A percentile compares a stretch with the other conserved stretches of the same genome.
Conservation (phyloP, 495 filamentous ascomycete species). For the Penicillium odoratum region DNA sequence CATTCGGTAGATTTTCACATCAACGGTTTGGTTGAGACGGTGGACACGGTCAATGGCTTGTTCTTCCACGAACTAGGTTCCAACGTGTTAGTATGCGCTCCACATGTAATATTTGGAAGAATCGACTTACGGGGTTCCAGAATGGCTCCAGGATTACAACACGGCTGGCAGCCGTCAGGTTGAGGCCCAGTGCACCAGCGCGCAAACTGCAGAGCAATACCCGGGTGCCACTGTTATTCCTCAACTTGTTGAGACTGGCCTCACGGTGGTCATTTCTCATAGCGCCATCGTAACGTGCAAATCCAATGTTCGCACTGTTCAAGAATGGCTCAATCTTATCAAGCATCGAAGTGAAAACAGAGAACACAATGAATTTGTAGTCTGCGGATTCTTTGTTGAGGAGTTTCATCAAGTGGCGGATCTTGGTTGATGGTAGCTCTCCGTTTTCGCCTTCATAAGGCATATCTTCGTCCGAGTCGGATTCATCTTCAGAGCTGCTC, state of each 20-base stretch:
- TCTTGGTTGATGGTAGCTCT: constrained; percentile 80
- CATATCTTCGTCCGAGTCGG: constrained; percentile 32
- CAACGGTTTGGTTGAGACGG: constrained; percentile 88
- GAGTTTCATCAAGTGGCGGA: constrained; percentile 77
- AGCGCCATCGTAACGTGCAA: constrained; percentile 88
- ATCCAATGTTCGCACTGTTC: constrained; percentile 65
- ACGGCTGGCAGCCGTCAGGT: constrained; percentile 88
- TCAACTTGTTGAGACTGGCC: constrained; percentile 72
- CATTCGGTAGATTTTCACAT: constrained; percentile 92
- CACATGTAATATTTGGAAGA: not conserved
- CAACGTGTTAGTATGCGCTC: constrained; percentile 22
- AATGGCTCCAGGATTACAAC: constrained; percentile 97
- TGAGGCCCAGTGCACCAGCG: constrained; percentile 89
- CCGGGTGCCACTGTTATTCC: constrained; percentile 69
- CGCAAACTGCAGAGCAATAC: constrained; percentile 90
- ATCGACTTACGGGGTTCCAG: constrained; percentile 81
- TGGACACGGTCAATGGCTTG: constrained; percentile 98
- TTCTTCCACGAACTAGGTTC: constrained; percentile 81
- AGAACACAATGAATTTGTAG: constrained; percentile 98
- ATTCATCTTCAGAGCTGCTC: constrained; percentile 24
- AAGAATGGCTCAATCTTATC: constrained; percentile 95
- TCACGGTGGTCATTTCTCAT: constrained; percentile 95
- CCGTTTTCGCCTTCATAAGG: constrained; percentile 50
- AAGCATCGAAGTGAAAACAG: constrained; percentile 96
- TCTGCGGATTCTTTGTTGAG: constrained; percentile 71